Base-by-base conservation (phyloP, 495 filamentous ascomycete genomes). In the Aspergillus campestris region DNA sequence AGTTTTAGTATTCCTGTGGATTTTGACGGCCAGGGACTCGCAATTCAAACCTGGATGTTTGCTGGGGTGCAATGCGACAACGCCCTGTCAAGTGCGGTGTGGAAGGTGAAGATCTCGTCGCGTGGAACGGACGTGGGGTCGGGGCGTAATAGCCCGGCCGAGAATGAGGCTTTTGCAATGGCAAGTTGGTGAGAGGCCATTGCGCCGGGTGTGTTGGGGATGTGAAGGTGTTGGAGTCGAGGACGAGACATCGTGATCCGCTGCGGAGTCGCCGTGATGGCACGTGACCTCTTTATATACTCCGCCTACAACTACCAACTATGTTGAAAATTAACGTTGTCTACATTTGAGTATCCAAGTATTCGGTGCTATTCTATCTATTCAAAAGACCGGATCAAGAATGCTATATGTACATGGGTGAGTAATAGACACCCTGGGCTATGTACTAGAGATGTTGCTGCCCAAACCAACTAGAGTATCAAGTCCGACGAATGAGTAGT, bases 41-140 rank as follows among this genome's bases (percentile, higher is more conserved):
- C 59, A 51, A 57, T 52, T 87, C 89, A 90, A 89, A 95, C 89
- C 89, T 95, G 89, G 75, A 95, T 84, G 71, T 94, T 94, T 70
- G 71, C 60, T 45, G 81, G 72, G 52, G 87, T 86, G 78, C 89
- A 91, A 67, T 83, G 80, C 64, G 74, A 70, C 56, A 89, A 63
- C 45, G 76, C 77, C 58, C 75, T 67, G 56, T 85, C 79, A 49
- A 95, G 73, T 39, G 78, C 67, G 45, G 66, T 53, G 61, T 89
- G 82, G 56, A 92, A 87, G 32, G 73, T 59, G 46, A 79, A 68
- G 70, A 94, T 85, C 43, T 88, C 82, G 58, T 85, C 76, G 60
- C 80, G 76, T 18, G 82, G 60, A 24, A 89, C 75, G 6, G 85
- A 72, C 6, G 71, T 71, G 12, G 86, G 86, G 67, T 94, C 86